These are phyloP conservation scores for Pyrenophora tritici-repentis DNA, from an alignment of 2,329 filamentous ascomycete species.

Conservation along the genomic window DNA sequence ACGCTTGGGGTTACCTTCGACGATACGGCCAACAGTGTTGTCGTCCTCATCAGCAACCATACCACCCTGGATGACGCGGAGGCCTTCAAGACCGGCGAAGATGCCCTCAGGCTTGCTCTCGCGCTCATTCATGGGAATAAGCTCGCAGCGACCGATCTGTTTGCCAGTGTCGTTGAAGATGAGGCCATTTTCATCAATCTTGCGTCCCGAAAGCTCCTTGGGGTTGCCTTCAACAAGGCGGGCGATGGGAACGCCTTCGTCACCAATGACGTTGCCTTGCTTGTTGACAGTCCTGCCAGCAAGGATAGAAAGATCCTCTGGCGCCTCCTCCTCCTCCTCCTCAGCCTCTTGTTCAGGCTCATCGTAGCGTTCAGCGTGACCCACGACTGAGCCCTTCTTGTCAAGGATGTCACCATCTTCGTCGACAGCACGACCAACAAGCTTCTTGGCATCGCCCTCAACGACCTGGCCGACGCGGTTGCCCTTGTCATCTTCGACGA, in stretches of 20 bases:
- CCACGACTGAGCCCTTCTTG: conserved; percentile 59
- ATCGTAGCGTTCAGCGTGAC: conserved; percentile 61
- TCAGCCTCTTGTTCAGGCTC: conserved; percentile 65
- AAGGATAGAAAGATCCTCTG: conserved; percentile 53
- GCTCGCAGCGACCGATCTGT: conserved; percentile 68
- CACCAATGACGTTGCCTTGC: conserved; percentile 56
- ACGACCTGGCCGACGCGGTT: conserved; percentile 56
- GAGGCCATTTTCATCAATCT: conserved; percentile 73
- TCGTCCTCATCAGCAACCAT: conserved; percentile 57
- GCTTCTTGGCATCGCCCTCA: conserved; percentile 58
- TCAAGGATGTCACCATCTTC: conserved; percentile 60
- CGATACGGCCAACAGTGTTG: conserved; percentile 58
- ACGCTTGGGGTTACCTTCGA: conserved; percentile 64
- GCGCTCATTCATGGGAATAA: conserved; percentile 69
- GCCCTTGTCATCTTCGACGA: conserved; percentile 56
- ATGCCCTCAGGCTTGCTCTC: conserved; percentile 57
- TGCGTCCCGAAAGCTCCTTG: conserved; percentile 67
- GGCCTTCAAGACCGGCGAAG: conserved; percentile 56
- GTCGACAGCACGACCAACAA: conserved; percentile 56
- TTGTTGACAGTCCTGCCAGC: conserved; percentile 57
- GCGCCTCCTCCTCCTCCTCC: conserved; percentile 51
- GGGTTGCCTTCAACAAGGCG: conserved; percentile 70
- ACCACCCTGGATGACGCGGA: conserved; percentile 55
- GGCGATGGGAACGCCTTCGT: conserved; percentile 60
- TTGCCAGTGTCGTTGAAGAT: conserved; percentile 75